Evolutionary conservation across 2,329 filamentous ascomycete species (phyloP).

Genomic region (Rhynchosporium agropyri): DNA sequence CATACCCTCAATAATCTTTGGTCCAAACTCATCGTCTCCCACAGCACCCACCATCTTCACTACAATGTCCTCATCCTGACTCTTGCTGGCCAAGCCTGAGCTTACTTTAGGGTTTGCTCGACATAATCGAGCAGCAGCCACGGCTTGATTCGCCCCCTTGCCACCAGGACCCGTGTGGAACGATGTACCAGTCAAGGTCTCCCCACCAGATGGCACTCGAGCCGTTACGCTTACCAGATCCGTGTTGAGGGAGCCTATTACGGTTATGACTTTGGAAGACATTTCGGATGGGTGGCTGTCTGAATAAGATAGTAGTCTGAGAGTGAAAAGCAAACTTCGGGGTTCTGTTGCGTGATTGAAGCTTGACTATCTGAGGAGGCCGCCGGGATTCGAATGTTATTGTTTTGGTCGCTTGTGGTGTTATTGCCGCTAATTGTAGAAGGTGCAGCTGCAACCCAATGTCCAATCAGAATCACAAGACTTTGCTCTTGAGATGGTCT

Average conservation of each 20-base stretch:
- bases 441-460: not conserved
- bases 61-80: slow-evolving; percentile 38
- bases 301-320: not conserved
- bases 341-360: not conserved
- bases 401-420: slow-evolving; percentile 12
- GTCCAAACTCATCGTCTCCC: slow-evolving; percentile 68
- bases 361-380: not conserved
- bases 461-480: not conserved
- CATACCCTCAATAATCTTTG: slow-evolving; percentile 61
- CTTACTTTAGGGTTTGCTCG: slow-evolving; percentile 48
- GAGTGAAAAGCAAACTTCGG: not conserved
- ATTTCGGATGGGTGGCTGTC: slow-evolving; percentile 23
- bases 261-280: slow-evolving; percentile 59
- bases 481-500: too few relatives aligned
- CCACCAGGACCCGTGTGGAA: slow-evolving; percentile 85
- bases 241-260: slow-evolving; percentile 92
- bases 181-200: slow-evolving; percentile 79
- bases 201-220: slow-evolving; percentile 79
- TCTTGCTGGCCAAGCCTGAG: slow-evolving; percentile 23
- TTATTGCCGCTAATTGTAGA: not conserved
- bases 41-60: slow-evolving; percentile 77
- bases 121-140: slow-evolving; percentile 67
- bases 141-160: slow-evolving; percentile 85
- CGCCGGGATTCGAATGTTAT: not conserved
- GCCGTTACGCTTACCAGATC: slow-evolving; percentile 89